Base-by-base conservation (phyloP, 768 basidiomycete species). In the Dentipellis sp. region DNA sequence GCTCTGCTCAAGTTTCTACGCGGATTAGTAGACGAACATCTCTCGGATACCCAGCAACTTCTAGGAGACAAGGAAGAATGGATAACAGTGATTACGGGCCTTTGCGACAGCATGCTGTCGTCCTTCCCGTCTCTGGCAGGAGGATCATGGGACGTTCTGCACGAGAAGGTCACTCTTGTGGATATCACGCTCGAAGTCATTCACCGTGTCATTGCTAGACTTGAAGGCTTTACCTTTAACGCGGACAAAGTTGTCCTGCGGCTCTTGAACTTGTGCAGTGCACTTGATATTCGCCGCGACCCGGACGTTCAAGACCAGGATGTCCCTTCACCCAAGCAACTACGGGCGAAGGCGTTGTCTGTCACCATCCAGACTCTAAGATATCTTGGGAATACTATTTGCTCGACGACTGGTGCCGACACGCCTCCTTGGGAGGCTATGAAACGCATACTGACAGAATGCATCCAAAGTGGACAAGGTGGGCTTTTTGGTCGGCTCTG, bases 231-330 rank as follows among this genome's bases (percentile, higher is more conserved):
- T n/a, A 83, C 77, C 63, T 67, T 68, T 40, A 71, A 72, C 21
- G 68, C 75, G 10, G 71, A 73, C 9, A 71, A 73, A 42, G 65
- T 83, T 36, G 71, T 80, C 22, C 67, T 72, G 22, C 72, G 77
- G 39, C 64, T 88, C 45, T 63, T 86, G 10, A 75, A 75, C 39
- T 72, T 88, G 34, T 81, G 78, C 63, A 65, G 73, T 53, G 74
- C 75, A 1, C 70, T 87, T 37, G 84, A 85, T 58, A 66, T 75
- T 35, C 89, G 87, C 82, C 65, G 75, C 36, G 78, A 79, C 52
- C 71, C 70, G n/a, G 70, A 73, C 45, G 69, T 72, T 19, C 59
- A 67, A n/a, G 62, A 58, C 21, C 67, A 74, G 50, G 72, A 72
- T 19, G 65, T 76, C 46, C 68, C 73, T 23, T 71, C 74, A 11